Evolutionary conservation across 768 basidiomycete species (phyloP).

Genomic region (Naematelia aurantialba): DNA sequence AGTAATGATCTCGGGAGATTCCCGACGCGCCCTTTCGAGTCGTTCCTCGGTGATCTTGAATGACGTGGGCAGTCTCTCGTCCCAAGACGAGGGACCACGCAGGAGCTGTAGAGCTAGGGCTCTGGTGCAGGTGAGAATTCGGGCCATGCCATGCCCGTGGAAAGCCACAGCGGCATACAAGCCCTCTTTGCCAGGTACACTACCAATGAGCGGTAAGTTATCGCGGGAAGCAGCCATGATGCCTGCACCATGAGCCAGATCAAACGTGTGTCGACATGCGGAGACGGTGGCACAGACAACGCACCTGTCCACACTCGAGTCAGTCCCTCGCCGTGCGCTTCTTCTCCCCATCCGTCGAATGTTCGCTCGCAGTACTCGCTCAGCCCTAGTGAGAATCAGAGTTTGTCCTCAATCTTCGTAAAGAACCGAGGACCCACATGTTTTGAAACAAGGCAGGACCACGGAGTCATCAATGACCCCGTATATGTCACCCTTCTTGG

Average conservation of each 20-base stretch:
- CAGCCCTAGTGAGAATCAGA: not conserved
- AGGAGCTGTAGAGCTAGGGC: constrained; percentile 30
- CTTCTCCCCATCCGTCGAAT: constrained; percentile 7
- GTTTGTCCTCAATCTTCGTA: not conserved
- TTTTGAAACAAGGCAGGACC: constrained; percentile 6
- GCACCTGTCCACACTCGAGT: constrained; percentile 10
- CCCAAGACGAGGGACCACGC: constrained; percentile 23
- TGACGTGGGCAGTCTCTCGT: constrained; percentile 23
- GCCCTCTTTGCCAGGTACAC: constrained; percentile 26
- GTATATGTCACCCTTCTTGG: constrained; percentile 14
- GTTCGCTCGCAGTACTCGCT: constrained; percentile 4
- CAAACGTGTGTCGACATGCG: not conserved
- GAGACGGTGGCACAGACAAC: not conserved
- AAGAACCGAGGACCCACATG: constrained; percentile 18
- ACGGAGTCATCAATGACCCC: constrained; percentile 12
- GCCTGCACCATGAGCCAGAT: constrained; percentile 17
- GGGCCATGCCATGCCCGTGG: constrained; percentile 39
- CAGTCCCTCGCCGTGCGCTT: constrained; percentile 11
- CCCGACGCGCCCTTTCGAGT: constrained; percentile 18
- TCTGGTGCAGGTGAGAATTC: constrained; percentile 28
- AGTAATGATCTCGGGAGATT: constrained; percentile 1
- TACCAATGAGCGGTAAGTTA: constrained; percentile 36
- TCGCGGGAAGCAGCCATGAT: constrained; percentile 32
- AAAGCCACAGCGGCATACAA: constrained; percentile 34
- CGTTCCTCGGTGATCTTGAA: constrained; percentile 32